Percentiles rank a stretch among this genome's conserved stretches.
Conservation (phyloP, 2,329 filamentous ascomycete species). For the Exophiala lecanii-corni region DNA sequence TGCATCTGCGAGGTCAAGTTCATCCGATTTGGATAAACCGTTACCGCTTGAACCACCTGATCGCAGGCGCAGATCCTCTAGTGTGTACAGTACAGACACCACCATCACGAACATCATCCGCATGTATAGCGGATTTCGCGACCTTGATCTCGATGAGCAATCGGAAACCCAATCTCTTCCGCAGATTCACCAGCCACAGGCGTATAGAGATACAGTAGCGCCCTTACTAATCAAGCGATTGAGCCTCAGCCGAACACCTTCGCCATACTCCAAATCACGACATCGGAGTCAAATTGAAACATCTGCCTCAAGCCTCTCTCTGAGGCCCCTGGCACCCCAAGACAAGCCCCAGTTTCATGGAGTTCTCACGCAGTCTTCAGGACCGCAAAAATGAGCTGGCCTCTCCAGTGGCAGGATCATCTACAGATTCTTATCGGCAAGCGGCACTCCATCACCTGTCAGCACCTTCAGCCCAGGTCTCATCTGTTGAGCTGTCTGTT, state of each 20-base stretch:
- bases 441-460: slow-evolving; percentile 15
- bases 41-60: slow-evolving; percentile 21
- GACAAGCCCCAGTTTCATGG: slow-evolving; percentile 17
- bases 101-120: slow-evolving; percentile 25
- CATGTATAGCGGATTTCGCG: slow-evolving; percentile 22
- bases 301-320: slow-evolving; percentile 26
- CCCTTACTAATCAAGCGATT: slow-evolving; percentile 22
- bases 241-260: slow-evolving; percentile 33
- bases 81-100: slow-evolving; percentile 23
- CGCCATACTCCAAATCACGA: slow-evolving; percentile 22
- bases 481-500: slow-evolving; percentile 15
- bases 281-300: slow-evolving; percentile 26
- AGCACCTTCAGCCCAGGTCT: slow-evolving; percentile 19
- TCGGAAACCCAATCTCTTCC: slow-evolving; percentile 7
- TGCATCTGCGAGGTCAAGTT: slow-evolving; percentile 15
- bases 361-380: slow-evolving; percentile 20
- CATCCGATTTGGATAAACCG: slow-evolving; percentile 22
- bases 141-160: slow-evolving; percentile 7
- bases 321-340: slow-evolving; percentile 20
- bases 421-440: slow-evolving; percentile 13
- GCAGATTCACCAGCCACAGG: slow-evolving; percentile 21
- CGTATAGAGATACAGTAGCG: slow-evolving; percentile 25
- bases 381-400: slow-evolving; percentile 16
- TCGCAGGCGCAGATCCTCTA: slow-evolving; percentile 18
- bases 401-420: slow-evolving; percentile 16